These are phyloP conservation scores for Biscutella auriculata DNA, from an alignment of 441 rosid genomes.

Conservation along the genomic window DNA sequence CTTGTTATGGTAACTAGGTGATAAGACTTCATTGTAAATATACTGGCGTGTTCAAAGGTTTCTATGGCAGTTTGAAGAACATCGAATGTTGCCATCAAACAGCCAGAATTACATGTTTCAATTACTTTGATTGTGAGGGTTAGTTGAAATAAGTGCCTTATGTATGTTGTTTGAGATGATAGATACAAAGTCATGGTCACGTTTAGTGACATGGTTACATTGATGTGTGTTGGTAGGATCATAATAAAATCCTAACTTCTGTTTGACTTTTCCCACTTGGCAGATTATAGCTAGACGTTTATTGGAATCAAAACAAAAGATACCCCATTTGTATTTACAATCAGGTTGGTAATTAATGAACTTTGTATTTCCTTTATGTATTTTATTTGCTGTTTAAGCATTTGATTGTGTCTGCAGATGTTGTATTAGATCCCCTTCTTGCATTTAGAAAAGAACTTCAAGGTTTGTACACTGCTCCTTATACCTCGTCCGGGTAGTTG, in stretches of 20 bases:
- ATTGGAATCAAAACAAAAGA: conserved; percentile 89
- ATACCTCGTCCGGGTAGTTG: not conserved
- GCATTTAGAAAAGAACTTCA: conserved; percentile 80
- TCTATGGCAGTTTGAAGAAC: not conserved
- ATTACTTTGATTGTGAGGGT: no score
- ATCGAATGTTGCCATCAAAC: no score
- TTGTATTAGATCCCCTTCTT: conserved; percentile 87
- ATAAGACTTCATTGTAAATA: no score
- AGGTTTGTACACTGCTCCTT: conserved; percentile 41
- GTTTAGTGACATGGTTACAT: no score
- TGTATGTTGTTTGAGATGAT: no score
- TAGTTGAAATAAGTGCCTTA: no score
- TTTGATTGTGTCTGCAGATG: conserved; percentile 45
- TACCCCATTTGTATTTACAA: conserved; percentile 81
- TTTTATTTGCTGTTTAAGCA: conserved; percentile 15
- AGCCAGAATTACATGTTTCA: no score
- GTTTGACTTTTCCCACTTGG: conserved; percentile 14
- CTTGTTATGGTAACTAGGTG: not conserved
- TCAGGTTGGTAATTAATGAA: conserved; percentile 42
- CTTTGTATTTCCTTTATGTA: conserved; percentile 8
- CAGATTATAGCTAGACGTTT: conserved; percentile 85
- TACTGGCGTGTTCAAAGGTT: no score
- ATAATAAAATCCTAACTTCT: conserved; percentile 4
- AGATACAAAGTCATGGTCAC: no score
- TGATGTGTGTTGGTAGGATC: conserved; percentile 12